Evolutionary conservation across 2,329 filamentous ascomycete species (phyloP), one percentile per base, ranked within the genome.

Genomic region (Sporothrix phasma): DNA sequence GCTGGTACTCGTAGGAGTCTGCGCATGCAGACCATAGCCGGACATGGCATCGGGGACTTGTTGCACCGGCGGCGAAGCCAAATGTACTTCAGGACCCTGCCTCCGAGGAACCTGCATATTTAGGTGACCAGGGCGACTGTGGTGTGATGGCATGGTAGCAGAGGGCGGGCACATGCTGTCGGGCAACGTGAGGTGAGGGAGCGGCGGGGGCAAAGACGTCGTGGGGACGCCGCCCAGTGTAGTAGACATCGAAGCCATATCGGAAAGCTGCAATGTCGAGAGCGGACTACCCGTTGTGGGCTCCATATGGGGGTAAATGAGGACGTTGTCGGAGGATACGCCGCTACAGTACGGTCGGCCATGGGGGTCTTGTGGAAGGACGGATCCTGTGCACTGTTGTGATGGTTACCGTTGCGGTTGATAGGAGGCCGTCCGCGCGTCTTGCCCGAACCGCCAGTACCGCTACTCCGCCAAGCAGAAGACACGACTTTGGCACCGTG

Each of bases 401-500:
- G 64, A 5, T 64, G 51, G 69, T 77, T 69, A 13, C 66, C 62
- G n/a, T 80, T 82, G 29, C 85, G 82, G 69, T 88, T 89, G 64
- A 86, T 88, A 0, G 90, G 90, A 47, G 92, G 92, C 65, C 92
- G 81, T 6, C 92, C 92, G 68, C 92, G 81, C 15, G 88, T 80
- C 73, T 92, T 95, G 1, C 88, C 87, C 4, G 81, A 84, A 1
- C 83, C 77, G 13, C 85, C 79, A 45, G 81, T 79, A 17, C 83
- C 83, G 65, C 82, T 84, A 67, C 85, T 85, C 63, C 88, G 85
- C 92, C 92, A 97, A 0, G 92, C 92, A 10, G 92, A 96, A 0
- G 92, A 96, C 0, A 96, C 90, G 6, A 90, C 91, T 71, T 85
- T 85, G 0, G 91, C 89, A 0, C 92, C 92, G 72, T 95, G 89